Percentiles rank a stretch among this genome's conserved stretches.
These are phyloP conservation scores for Penicillium alfredii DNA, from an alignment of 495 filamentous ascomycete species.

Conservation along the genomic window DNA sequence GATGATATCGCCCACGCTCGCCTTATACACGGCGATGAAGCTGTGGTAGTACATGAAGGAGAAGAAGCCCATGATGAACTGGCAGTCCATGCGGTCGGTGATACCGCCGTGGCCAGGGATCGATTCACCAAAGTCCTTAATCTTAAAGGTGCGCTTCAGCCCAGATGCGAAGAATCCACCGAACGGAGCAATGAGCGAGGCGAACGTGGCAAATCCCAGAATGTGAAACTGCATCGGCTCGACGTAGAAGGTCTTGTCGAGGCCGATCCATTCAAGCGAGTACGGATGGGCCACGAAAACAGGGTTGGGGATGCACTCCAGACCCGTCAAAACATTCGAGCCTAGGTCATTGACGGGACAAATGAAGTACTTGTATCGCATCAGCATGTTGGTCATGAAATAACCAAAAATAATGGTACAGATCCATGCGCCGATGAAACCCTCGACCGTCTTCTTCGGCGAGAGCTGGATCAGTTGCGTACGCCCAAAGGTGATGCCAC, in stretches of 20 bases:
- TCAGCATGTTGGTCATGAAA: conserved; percentile 77
- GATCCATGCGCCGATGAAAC: conserved; percentile 95
- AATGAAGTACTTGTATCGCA: conserved; percentile 95
- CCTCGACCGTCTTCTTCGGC: conserved; percentile 99
- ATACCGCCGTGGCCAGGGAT: conserved; percentile 98
- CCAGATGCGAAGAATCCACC: conserved; percentile 98
- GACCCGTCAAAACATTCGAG: conserved; percentile 83
- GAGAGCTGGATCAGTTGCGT: conserved; percentile 97
- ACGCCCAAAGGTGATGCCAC: conserved; percentile 92
- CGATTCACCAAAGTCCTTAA: conserved; percentile 98
- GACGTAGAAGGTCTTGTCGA: conserved; percentile 57
- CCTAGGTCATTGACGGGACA: conserved; percentile 97
- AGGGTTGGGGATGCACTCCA: conserved; percentile 88
- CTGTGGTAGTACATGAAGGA: conserved; percentile 97
- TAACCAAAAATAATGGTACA: conserved; percentile 85
- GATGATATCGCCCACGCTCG: conserved; percentile 76
- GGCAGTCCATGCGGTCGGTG: conserved; percentile 99
- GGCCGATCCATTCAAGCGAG: conserved; percentile 56
- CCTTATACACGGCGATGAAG: conserved; percentile 84
- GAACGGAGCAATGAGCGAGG: conserved; percentile 94
- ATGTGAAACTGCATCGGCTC: conserved; percentile 95
- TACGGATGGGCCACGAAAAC: conserved; percentile 80
- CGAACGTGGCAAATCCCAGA: conserved; percentile 84
- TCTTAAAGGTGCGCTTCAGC: conserved; percentile 97
- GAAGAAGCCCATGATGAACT: conserved; percentile 99